A percentile compares a stretch with the other conserved stretches of the same genome.
These are phyloP conservation scores for Russula dissimulans DNA, from an alignment of 768 basidiomycete genomes.

Conservation along the genomic window DNA sequence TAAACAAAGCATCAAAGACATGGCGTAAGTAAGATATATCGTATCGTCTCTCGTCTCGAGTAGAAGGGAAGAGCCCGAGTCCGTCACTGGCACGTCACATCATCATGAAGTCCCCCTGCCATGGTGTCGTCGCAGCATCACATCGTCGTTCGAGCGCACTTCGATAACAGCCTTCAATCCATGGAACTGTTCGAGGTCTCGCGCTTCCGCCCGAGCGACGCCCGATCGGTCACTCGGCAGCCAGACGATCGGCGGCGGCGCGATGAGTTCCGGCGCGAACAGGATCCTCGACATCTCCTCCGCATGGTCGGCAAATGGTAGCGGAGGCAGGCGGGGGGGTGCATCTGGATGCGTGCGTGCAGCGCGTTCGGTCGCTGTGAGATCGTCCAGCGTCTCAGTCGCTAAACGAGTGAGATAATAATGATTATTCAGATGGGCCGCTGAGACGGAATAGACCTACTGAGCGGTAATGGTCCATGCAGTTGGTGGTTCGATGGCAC, in stretches of 20 bases:
- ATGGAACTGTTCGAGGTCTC: constrained; percentile 69
- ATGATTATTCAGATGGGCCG: background rate
- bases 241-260: constrained; percentile 75
- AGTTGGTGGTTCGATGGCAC: constrained; percentile 49
- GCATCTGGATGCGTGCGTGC: constrained; percentile 72
- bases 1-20: background rate
- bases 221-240: constrained; percentile 72
- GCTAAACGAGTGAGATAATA: constrained; percentile 27
- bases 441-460: constrained; percentile 34
- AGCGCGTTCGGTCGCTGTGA: constrained; percentile 68
- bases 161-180: constrained; percentile 62
- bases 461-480: constrained; percentile 55
- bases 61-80: background rate
- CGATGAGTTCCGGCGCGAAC: constrained; percentile 75
- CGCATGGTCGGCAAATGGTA: constrained; percentile 66
- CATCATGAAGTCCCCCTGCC: background rate
- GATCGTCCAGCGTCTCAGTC: constrained; percentile 74
- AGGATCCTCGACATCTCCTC: constrained; percentile 70
- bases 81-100: background rate
- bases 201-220: constrained; percentile 64
- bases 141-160: constrained; percentile 46
- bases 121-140: constrained; percentile 29
- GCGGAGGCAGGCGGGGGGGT: constrained; percentile 58
- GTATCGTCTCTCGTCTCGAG: background rate
- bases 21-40: constrained; percentile 8